Conservation (phyloP, 2,329 filamentous ascomycete species). For the Nigrograna mackinnonii region DNA sequence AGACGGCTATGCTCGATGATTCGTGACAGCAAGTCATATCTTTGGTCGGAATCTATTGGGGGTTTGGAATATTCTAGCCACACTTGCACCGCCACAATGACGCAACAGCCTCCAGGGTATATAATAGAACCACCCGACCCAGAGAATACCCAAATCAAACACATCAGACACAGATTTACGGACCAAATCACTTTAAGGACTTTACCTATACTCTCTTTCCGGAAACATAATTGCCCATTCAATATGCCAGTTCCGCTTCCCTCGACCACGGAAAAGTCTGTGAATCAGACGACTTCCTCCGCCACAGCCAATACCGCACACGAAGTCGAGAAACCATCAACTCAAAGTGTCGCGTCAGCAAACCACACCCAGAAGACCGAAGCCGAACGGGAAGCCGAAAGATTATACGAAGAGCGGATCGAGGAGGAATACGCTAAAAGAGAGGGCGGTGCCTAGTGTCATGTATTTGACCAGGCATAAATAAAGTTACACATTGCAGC, state of each 20-base stretch:
- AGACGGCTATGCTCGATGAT: no score
- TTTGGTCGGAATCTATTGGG: no score
- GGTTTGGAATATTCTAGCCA: slow-evolving; percentile 7
- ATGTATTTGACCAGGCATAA: no score
- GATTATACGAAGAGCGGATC: slow-evolving; percentile 40
- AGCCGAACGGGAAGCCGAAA: slow-evolving; percentile 36
- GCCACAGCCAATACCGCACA: slow-evolving; percentile 27
- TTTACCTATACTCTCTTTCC: not conserved
- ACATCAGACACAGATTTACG: no score
- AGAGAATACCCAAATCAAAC: no score
- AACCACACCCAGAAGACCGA: slow-evolving; percentile 22
- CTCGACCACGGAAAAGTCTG: slow-evolving; percentile 14
- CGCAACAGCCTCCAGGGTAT: slow-evolving; percentile 12
- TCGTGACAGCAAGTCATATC: no score
- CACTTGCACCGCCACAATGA: slow-evolving; percentile 31
- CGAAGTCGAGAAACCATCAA: slow-evolving; percentile 21
- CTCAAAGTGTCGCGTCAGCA: slow-evolving; percentile 30
- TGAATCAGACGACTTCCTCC: slow-evolving; percentile 15
- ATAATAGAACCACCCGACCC: no score
- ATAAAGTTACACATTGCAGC: no score
- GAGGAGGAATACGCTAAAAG: slow-evolving; percentile 46
- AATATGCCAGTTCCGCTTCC: slow-evolving; percentile 32
- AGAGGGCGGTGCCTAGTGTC: slow-evolving; percentile 37
- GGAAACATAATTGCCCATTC: not conserved
- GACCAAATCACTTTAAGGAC: no score